Base-by-base conservation (phyloP, 176 grass and related monocot genomes). In the Puccinellia tenuiflora region DNA sequence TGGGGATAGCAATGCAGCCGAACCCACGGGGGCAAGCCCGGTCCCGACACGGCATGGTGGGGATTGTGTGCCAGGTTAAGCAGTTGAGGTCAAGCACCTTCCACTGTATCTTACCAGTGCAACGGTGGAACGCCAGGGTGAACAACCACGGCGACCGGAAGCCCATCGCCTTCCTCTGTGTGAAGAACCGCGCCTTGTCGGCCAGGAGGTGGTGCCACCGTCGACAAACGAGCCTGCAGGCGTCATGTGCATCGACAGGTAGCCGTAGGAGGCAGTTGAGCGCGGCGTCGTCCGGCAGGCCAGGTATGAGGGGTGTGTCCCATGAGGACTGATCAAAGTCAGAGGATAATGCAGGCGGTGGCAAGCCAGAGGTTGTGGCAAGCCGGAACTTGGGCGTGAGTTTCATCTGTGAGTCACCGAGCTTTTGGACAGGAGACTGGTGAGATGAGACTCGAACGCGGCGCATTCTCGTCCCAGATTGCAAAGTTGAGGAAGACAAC, bases 71-170 rank as follows among this genome's bases (percentile, higher is more conserved):
- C 96, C 96, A 99, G 5, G 85, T 81, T 9, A 94, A 83, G 81
- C 83, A 55, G 52, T 59, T 70, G 2, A 99, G 89, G 79, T 99
- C 96, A 8, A 99, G 87, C 46, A 96, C 96, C 77, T 91, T 88
- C 96, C 96, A 99, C 39, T 99, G 90, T 20, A 99, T 99, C 81
- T 96, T 94, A 16, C 96, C 96, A 7, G 93, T 96, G 87, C 96
- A 99, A 22, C 93, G 84, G 79, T 99, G 96, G 87, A 93, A 99
- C 1, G 96, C 96, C 12, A 99, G 82, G 1, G 93, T 99, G 83
- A 94, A 96, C 38, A 99, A 29, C 84, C 79, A 96, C 0, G 96
- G 96, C 0, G 85, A 63, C 16, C 75, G 73, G 47, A 96, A 82
- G 14, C 88, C 93, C 45, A 99, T 88, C 3, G 25, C 55, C 26